These are phyloP conservation scores for Taphrina sp. DNA, from an alignment of 1,139 yeast species.

Conservation along the genomic window DNA sequence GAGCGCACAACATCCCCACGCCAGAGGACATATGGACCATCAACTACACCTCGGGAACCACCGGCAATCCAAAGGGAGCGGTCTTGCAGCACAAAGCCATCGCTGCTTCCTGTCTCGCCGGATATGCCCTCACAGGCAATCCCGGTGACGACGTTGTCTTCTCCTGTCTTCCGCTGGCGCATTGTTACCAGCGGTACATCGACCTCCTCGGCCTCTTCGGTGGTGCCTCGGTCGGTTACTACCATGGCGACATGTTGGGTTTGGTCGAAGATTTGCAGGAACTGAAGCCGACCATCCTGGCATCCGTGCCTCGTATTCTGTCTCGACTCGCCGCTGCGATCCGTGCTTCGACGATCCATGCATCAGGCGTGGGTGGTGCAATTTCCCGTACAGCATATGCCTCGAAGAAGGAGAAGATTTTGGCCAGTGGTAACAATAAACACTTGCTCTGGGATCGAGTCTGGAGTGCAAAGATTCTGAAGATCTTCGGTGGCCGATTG, in stretches of 20 bases:
- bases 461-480: constrained; percentile 53
- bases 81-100: constrained; percentile 57
- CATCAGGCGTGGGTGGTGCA: constrained; percentile 45
- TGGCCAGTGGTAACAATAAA: constrained; percentile 46
- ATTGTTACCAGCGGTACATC: constrained; percentile 57
- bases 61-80: constrained; percentile 76
- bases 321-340: constrained; percentile 60
- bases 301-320: constrained; percentile 65
- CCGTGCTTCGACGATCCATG: constrained; percentile 47
- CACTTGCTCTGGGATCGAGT: constrained; percentile 52
- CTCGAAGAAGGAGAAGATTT: constrained; percentile 45
- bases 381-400: constrained; percentile 47
- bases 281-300: constrained; percentile 55
- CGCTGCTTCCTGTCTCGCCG: constrained; percentile 51
- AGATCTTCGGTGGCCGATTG: constrained; percentile 55
- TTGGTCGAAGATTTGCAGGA: constrained; percentile 58
- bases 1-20: constrained; percentile 52
- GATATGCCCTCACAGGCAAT: constrained; percentile 15
- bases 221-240: constrained; percentile 50
- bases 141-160: constrained; percentile 42
- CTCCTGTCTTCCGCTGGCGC: constrained; percentile 66
- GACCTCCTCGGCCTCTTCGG: constrained; percentile 38
- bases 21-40: constrained; percentile 61
- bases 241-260: constrained; percentile 49
- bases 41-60: constrained; percentile 76